Percentiles rank a stretch among this genome's conserved stretches.
phyloP scores from a whole-genome alignment of 805 yeast species.

The Candida stauntonica region DNA sequence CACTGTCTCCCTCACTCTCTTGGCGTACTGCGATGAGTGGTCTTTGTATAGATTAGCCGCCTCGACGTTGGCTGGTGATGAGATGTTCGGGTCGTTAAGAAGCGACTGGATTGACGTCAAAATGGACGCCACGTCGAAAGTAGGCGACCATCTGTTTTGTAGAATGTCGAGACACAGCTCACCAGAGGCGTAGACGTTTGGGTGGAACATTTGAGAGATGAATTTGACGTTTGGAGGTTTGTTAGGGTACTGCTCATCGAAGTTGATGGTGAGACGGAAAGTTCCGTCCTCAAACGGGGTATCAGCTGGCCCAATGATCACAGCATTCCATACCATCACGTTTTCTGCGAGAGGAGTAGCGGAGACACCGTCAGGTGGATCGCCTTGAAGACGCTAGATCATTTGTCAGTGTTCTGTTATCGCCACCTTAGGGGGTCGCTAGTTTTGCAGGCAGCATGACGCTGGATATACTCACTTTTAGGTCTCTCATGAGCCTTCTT shows the following conservation, averaged over 20 bases:
- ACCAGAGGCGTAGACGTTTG: constrained; percentile 93
- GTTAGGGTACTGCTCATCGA: constrained; percentile 96
- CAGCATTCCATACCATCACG: constrained; percentile 98
- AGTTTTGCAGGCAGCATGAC: too few relatives aligned
- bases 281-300: constrained; percentile 99
- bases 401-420: constrained; percentile 4
- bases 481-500: constrained; percentile 97
- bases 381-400: constrained; percentile 84
- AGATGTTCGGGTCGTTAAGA: constrained; percentile 92
- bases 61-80: constrained; percentile 96
- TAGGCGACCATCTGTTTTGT: constrained; percentile 98
- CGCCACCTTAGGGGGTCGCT: too few relatives aligned
- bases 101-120: constrained; percentile 89
- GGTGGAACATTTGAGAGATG: constrained; percentile 93
- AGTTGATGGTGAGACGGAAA: constrained; percentile 76
- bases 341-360: constrained; percentile 97
- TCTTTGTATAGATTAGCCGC: constrained; percentile 95
- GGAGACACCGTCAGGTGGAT: constrained; percentile 96
- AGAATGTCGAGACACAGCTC: constrained; percentile 93
- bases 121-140: constrained; percentile 94
- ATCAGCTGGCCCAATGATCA: constrained; percentile 94
- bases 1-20: constrained; percentile 90
- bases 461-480: constrained; percentile 68
- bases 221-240: constrained; percentile 94
- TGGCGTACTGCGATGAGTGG: constrained; percentile 87